A percentile compares a stretch with the other conserved stretches of the same genome.
These are phyloP conservation scores for Triangularia verruculosa DNA, from an alignment of 2,329 filamentous ascomycete genomes.

Conservation along the genomic window DNA sequence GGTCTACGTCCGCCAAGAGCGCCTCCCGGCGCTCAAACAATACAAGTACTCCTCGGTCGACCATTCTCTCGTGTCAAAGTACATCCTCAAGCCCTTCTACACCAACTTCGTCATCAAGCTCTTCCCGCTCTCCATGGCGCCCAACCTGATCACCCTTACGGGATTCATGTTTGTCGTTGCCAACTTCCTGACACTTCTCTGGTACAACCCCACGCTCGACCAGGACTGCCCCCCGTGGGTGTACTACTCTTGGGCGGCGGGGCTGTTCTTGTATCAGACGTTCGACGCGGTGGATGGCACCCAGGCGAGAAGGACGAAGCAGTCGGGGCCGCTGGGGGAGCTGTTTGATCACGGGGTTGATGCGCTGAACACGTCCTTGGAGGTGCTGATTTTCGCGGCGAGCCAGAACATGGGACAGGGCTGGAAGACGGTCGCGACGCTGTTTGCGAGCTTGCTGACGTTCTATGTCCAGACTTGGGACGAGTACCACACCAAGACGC, in stretches of 20 bases:
- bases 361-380: conserved; percentile 92
- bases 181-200: conserved; percentile 88
- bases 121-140: conserved; percentile 95
- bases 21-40: conserved; percentile 81
- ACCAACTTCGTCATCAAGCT: conserved; percentile 88
- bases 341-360: conserved; percentile 98
- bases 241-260: conserved; percentile 85
- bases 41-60: conserved; percentile 97
- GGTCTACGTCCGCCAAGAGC: conserved; percentile 93
- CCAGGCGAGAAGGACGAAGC: conserved; percentile 87
- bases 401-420: conserved; percentile 90
- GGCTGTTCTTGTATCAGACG: conserved; percentile 94
- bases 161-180: conserved; percentile 86
- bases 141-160: conserved; percentile 80
- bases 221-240: conserved; percentile 94
- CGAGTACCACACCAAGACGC: conserved; percentile 95
- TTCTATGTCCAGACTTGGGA: conserved; percentile 99
- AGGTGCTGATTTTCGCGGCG: conserved; percentile 86
- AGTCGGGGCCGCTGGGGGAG: conserved; percentile 91
- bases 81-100: conserved; percentile 97
- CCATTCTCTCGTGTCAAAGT: conserved; percentile 83
- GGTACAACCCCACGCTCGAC: conserved; percentile 93
- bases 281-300: conserved; percentile 96
- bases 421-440: conserved; percentile 79
- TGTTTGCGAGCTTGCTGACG: conserved; percentile 83